Conservation (phyloP, 2,329 filamentous ascomycete genomes). For the Aspergillus japonicus region DNA sequence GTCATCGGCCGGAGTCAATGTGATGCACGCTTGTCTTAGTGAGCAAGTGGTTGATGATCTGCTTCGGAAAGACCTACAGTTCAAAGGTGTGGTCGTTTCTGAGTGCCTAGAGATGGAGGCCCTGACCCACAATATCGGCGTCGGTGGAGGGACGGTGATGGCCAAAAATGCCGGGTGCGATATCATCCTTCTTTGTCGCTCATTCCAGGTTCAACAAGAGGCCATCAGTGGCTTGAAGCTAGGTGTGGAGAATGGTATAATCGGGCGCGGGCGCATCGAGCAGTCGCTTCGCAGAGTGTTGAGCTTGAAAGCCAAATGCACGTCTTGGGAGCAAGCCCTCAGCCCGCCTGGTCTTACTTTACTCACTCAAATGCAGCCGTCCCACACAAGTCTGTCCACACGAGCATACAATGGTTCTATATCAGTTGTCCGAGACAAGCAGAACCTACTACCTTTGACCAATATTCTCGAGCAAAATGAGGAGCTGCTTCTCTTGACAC, state of each 20-base stretch:
- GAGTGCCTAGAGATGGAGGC: constrained; percentile 98
- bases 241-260: constrained; percentile 86
- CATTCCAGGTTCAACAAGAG: constrained; percentile 84
- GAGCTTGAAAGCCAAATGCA: constrained; percentile 77
- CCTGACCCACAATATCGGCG: constrained; percentile 91
- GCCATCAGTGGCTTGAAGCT: constrained; percentile 86
- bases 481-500: constrained; percentile 84
- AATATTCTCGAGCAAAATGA: constrained; percentile 79
- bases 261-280: constrained; percentile 74
- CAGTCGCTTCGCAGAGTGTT: constrained; percentile 78
- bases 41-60: constrained; percentile 91
- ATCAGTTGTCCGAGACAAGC: constrained; percentile 86
- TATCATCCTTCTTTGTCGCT: constrained; percentile 81
- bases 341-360: constrained; percentile 77
- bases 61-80: constrained; percentile 82
- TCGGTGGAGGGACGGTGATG: constrained; percentile 95
- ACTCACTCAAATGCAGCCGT: constrained; percentile 76
- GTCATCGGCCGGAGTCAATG: constrained; percentile 85
- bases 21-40: constrained; percentile 90
- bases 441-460: constrained; percentile 77
- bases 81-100: constrained; percentile 88
- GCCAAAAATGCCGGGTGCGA: constrained; percentile 96
- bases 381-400: constrained; percentile 76
- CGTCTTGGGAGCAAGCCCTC: constrained; percentile 87
- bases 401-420: constrained; percentile 91